Conservation (phyloP, 768 basidiomycete species). For the Agrocybe praecox region DNA sequence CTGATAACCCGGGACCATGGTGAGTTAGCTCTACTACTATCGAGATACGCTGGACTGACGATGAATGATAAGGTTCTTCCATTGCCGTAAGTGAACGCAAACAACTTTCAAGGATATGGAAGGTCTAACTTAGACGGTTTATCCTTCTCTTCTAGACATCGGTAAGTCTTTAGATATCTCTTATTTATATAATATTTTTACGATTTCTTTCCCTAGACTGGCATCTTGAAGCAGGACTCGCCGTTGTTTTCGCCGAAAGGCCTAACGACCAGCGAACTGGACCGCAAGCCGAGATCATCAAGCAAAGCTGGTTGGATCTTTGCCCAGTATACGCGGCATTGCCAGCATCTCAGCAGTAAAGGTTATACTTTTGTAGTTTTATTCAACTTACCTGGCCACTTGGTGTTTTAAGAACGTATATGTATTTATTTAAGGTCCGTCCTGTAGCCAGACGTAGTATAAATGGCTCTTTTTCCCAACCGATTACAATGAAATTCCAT, state of each 20-base stretch:
- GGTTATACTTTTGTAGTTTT: not conserved
- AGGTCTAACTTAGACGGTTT: too few species aligned
- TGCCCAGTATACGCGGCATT: slow-evolving; percentile 36
- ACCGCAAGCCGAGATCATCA: slow-evolving; percentile 25
- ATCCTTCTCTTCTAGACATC: slow-evolving; percentile 40
- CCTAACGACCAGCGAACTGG: slow-evolving; percentile 25
- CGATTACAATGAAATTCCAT: too few species aligned
- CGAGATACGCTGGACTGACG: too few species aligned
- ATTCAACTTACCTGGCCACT: too few species aligned
- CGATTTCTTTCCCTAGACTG: too few species aligned
- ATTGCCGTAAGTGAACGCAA: slow-evolving; percentile 19
- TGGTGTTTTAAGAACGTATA: too few species aligned
- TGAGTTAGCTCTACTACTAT: too few species aligned
- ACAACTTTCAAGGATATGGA: too few species aligned
- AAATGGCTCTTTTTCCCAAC: too few species aligned
- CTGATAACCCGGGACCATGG: slow-evolving; percentile 28
- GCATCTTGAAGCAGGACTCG: slow-evolving; percentile 33
- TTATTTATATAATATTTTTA: too few species aligned
- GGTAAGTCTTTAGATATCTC: slow-evolving; percentile 25
- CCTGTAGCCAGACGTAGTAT: too few species aligned
- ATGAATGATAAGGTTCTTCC: slow-evolving; percentile 27
- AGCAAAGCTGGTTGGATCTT: slow-evolving; percentile 32
- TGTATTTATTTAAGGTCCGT: too few species aligned
- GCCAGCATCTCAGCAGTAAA: slow-evolving; percentile 9
- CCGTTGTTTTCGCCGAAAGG: slow-evolving; percentile 41